phyloP scores from a whole-genome alignment of 305 asterid genomes.

The Galium porrigens region DNA sequence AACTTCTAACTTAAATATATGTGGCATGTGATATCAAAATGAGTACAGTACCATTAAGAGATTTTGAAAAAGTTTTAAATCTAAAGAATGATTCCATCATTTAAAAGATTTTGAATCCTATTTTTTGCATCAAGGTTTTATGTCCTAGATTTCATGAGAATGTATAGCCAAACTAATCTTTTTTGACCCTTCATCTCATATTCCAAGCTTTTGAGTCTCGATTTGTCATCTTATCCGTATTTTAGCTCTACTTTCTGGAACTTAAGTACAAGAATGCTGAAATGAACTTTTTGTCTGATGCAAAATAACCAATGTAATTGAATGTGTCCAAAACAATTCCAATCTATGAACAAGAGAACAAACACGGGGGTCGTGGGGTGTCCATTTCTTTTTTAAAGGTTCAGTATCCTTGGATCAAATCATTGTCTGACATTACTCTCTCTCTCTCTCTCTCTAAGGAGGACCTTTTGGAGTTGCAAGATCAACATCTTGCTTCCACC shows the following conservation, averaged over 20 bases:
- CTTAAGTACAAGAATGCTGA: neutral
- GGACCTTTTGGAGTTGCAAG: conserved; percentile 85
- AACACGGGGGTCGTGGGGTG: neutral
- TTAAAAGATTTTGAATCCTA: neutral
- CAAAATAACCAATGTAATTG: neutral
- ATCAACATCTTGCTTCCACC: conserved; percentile 60
- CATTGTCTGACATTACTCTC: conserved; percentile 16
- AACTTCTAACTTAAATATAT: neutral
- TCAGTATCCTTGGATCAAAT: neutral
- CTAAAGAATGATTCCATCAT: neutral
- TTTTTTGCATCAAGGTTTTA: too few relatives aligned
- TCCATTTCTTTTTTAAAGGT: neutral
- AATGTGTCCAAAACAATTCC: neutral
- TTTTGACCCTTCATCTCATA: too few relatives aligned
- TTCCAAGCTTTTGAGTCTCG: too few relatives aligned
- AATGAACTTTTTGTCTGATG: neutral
- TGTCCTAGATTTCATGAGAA: too few relatives aligned
- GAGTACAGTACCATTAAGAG: neutral
- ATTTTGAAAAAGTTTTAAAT: neutral
- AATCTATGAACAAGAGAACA: neutral
- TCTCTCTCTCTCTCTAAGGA: conserved; percentile 32
- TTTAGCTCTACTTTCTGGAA: too few relatives aligned
- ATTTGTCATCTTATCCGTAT: too few relatives aligned
- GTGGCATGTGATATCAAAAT: neutral
- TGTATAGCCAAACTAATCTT: too few relatives aligned